Evolutionary conservation across 2,329 filamentous ascomycete genomes (phyloP), one percentile per base, ranked within the genome.

Genomic region (Akanthomyces lecanii): DNA sequence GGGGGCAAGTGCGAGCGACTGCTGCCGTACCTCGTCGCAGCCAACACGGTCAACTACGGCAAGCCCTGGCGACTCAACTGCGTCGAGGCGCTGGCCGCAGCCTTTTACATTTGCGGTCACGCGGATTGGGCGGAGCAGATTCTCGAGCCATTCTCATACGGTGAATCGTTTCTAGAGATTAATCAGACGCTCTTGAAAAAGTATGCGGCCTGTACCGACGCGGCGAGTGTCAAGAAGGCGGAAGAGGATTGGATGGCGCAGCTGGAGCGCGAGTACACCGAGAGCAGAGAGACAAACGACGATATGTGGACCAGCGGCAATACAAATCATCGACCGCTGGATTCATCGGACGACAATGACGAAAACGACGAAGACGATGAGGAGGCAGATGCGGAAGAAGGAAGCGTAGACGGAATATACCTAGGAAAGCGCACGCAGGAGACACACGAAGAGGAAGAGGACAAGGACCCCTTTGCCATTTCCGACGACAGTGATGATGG

Each of bases 11-110:
- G 93, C 75, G 92, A 97, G 79, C 82, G 95, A 61, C 76, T 97
- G 66, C 79, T 99, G 63, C 95, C 95, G 0, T 99, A 99, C 75
- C 87, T 99, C 8, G 93, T 99, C 56, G 95, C 95, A 6, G 95
- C 95, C 54, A 99, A 99, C 74, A 89, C 90, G 1, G 95, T 97
- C 72, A 99, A 99, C 78, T 99, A 99, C 77, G 95, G 95, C 65
- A 91, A 91, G 71, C 95, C 95, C 5, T 97, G 93, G 91, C 83
- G 93, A 61, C 76, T 99, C 66, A 99, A 99, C 76, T 99, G 95
- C 70, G 95, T 92, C 36, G 95, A 99, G 79, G 95, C 95, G 4
- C 81, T 99, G 53, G 95, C 92, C 0, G 94, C 95, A 4, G 91
- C 91, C 25, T 99, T 96, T 72, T 91, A 85, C 71, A 99, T 99